Conservation (phyloP, 345 rosid genomes). For the rapeseed (Brassica napus) region DNA sequence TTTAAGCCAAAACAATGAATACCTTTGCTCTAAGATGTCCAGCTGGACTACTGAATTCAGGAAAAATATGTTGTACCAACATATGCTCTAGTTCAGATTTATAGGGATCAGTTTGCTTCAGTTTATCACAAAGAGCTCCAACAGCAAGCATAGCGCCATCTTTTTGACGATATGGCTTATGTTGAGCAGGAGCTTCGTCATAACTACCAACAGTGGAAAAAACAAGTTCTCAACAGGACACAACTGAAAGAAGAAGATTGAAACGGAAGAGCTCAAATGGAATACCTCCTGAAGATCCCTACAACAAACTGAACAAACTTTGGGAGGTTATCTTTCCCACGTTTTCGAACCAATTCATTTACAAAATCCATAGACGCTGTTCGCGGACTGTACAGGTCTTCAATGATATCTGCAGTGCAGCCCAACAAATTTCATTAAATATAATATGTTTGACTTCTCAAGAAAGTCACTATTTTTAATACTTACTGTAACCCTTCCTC, state of each 20-base stretch:
- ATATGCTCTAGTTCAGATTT: not conserved
- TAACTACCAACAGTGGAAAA: not conserved
- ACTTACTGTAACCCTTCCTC: slow-evolving; percentile 1
- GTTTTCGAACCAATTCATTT: slow-evolving; percentile 1
- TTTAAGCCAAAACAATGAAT: not conserved
- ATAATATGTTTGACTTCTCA: not conserved
- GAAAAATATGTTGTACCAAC: not conserved
- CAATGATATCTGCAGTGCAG: not conserved
- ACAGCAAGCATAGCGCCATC: not conserved
- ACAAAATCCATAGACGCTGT: slow-evolving; percentile 1
- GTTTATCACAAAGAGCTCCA: not conserved
- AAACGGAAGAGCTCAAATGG: not conserved
- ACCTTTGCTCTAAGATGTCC: slow-evolving; percentile 1
- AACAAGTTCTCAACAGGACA: not conserved
- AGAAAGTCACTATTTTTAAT: not conserved
- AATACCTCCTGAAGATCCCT: slow-evolving; percentile 3
- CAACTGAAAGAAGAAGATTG: not conserved
- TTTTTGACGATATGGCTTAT: not conserved
- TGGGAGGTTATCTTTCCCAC: not conserved
- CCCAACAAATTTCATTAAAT: not conserved
- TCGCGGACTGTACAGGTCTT: not conserved
- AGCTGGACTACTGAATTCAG: not conserved
- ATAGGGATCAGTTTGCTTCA: not conserved
- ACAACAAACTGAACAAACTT: slow-evolving; percentile 3
- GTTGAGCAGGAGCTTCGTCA: not conserved